Base-by-base conservation (phyloP, 2,329 filamentous ascomycete genomes). In the Chalara sp. region DNA sequence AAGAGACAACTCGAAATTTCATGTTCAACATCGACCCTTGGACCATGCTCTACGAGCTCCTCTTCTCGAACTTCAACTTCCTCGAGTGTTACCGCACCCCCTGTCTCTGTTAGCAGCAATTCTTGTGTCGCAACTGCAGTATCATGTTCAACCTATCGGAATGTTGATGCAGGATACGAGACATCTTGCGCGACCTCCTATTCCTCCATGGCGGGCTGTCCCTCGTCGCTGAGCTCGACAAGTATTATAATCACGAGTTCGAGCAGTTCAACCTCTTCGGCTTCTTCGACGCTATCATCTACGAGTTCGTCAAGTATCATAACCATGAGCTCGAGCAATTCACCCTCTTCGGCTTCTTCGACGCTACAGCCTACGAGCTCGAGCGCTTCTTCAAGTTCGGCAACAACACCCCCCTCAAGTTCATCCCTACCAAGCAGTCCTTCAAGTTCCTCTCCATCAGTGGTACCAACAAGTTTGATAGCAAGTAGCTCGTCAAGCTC, bases 221-320 rank as follows among this genome's bases (percentile, higher is more conserved):
- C 21, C 21, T 21, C 21, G 3, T 21, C 21, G 21, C 3, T 3
- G 21, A 21, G 21, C 21, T 21, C 21, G 21, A 2, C 21, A 3
- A 21, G 21, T 21, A 21, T 21, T 21, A 21, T 21, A 21, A 21
- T 3, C 21, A 21, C 21, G 21, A 21, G 3, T 21, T 21, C 21
- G 21, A 21, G 21, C 21, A 21, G 21, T 21, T 21, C 21, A 21
- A 21, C 21, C 21, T 21, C 21, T 21, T 21, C 21, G 21, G 21
- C 21, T 21, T 21, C 21, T 2, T 21, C 21, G 21, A 21, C 21
- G 21, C 33, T 21, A 32, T 11, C 32, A 10, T 11, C 44, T 8
- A 33, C 51, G 30, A 50, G 29, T 32, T 53, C 51, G 0, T 47
- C 51, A 31, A 52, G 50, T 30, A n/a, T 39, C 3, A 39, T 39